phyloP scores from a whole-genome alignment of 2,329 filamentous ascomycete species.

The Cytospora chrysosperma region DNA sequence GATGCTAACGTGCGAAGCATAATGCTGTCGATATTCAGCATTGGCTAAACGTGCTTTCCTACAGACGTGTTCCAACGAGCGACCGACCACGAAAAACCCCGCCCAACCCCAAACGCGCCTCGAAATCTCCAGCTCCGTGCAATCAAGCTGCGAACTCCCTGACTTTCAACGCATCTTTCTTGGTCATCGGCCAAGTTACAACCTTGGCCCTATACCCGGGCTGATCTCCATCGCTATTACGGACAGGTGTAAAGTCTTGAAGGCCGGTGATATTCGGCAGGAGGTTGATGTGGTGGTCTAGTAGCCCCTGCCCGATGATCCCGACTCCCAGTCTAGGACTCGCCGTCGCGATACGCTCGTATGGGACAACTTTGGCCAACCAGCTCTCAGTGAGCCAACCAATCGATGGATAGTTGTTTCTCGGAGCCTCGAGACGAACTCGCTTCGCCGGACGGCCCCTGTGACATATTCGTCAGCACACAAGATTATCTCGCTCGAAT shows the following conservation, averaged over 20 bases:
- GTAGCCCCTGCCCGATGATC: constrained; percentile 31
- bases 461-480: background rate
- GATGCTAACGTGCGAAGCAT: background rate
- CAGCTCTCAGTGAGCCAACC: constrained; percentile 30
- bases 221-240: constrained; percentile 23
- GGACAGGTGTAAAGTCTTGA: constrained; percentile 32
- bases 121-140: background rate
- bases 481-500: background rate
- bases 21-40: background rate
- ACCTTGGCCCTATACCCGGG: constrained; percentile 33
- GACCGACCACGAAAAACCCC: background rate
- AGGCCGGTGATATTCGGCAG: constrained; percentile 30
- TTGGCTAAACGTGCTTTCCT: background rate
- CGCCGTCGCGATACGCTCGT: constrained; percentile 34
- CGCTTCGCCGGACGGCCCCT: constrained; percentile 5
- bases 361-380: constrained; percentile 26
- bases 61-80: background rate
- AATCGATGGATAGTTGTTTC: constrained; percentile 23
- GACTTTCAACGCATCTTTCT: constrained; percentile 27
- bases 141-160: constrained; percentile 28
- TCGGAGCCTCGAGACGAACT: constrained; percentile 7
- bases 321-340: constrained; percentile 29
- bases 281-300: constrained; percentile 33
- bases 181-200: constrained; percentile 34
- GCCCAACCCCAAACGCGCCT: background rate